Percentiles rank a stretch among this genome's conserved stretches.
These are phyloP conservation scores for Sporothrix pallida DNA, from an alignment of 2,329 filamentous ascomycete species.

Conservation along the genomic window DNA sequence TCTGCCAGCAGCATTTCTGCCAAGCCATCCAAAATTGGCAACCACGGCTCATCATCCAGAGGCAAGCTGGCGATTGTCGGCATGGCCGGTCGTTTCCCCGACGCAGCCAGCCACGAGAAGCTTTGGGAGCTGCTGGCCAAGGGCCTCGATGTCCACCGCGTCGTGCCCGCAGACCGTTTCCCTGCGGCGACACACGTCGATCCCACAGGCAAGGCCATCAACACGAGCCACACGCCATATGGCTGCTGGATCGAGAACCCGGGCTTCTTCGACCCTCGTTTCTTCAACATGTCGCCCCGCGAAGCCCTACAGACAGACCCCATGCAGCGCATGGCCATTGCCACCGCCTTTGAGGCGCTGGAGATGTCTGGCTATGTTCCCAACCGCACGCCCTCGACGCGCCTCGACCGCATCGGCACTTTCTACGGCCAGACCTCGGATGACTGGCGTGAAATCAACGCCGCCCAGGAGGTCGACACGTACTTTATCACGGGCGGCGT, in stretches of 20 bases:
- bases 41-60: slow-evolving; percentile 55
- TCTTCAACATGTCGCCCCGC: slow-evolving; percentile 88
- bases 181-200: slow-evolving; percentile 74
- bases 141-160: slow-evolving; percentile 74
- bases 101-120: slow-evolving; percentile 71
- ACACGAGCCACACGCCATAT: slow-evolving; percentile 77
- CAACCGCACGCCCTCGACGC: slow-evolving; percentile 74
- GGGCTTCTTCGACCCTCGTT: slow-evolving; percentile 78
- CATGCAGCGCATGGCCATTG: slow-evolving; percentile 76
- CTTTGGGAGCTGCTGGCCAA: slow-evolving; percentile 78
- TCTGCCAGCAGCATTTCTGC: slow-evolving; percentile 42
- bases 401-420: slow-evolving; percentile 66
- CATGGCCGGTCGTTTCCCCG: slow-evolving; percentile 78
- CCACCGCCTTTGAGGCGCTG: slow-evolving; percentile 79
- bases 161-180: slow-evolving; percentile 73
- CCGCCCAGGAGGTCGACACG: slow-evolving; percentile 70
- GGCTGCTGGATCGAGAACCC: slow-evolving; percentile 78
- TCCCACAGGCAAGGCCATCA: slow-evolving; percentile 72
- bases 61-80: slow-evolving; percentile 85
- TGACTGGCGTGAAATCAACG: slow-evolving; percentile 78
- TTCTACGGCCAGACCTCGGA: slow-evolving; percentile 79
- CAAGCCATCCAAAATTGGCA: slow-evolving; percentile 49
- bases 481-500: slow-evolving; percentile 55
- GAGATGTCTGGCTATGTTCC: slow-evolving; percentile 81
- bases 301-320: slow-evolving; percentile 77